Conservation (phyloP, 805 yeast genomes). For the Tetrapisispora nanseiensis region DNA sequence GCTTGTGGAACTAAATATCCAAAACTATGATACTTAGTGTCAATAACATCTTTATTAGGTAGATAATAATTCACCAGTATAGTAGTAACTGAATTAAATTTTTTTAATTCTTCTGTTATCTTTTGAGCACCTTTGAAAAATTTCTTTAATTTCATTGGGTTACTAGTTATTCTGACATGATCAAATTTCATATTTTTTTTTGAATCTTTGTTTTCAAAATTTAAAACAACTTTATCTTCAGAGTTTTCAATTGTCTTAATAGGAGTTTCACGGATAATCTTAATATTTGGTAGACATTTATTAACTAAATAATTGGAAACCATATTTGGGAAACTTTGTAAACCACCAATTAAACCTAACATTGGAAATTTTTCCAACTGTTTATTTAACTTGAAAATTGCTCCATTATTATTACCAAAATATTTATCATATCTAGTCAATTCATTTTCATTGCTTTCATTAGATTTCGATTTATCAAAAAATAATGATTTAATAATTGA, state of each 20-base stretch:
- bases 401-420: constrained; percentile 32
- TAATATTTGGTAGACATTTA: constrained; percentile 4
- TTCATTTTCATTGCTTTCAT: constrained; percentile 16
- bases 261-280: constrained; percentile 3
- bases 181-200: constrained; percentile 30
- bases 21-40: constrained; percentile 49
- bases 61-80: constrained; percentile 62
- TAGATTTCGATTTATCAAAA: not conserved
- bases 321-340: constrained; percentile 40
- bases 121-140: constrained; percentile 19
- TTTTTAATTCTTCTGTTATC: constrained; percentile 16
- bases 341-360: constrained; percentile 47
- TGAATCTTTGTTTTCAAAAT: not conserved
- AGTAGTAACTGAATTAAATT: constrained; percentile 35
- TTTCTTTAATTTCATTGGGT: constrained; percentile 33
- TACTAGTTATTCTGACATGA: constrained; percentile 52
- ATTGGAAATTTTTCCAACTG: constrained; percentile 49
- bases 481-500: constrained; percentile 39
- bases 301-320: constrained; percentile 1
- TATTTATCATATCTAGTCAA: constrained; percentile 30
- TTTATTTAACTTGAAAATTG: constrained; percentile 31
- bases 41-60: constrained; percentile 35
- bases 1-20: constrained; percentile 74
- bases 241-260: not conserved
- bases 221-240: constrained; percentile 1